phyloP scores from a whole-genome alignment of 1,284 basidiomycete species.

The Microbotryomycetes sp. region DNA sequence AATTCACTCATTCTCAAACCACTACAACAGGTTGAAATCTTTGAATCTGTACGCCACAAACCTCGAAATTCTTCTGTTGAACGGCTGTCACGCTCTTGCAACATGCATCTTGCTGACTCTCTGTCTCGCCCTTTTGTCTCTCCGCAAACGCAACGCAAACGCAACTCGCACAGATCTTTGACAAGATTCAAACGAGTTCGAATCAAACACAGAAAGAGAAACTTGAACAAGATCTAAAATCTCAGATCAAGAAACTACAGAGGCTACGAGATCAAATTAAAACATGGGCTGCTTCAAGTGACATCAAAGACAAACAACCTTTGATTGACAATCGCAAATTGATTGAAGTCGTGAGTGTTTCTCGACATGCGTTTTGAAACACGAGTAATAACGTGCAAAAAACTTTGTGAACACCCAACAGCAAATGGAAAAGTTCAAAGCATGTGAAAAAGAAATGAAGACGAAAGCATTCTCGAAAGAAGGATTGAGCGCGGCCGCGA shows the following conservation, averaged over 20 bases:
- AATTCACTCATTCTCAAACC: not conserved
- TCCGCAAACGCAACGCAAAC: not conserved
- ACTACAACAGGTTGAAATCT: conserved; percentile 59
- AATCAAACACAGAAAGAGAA: conserved; percentile 97
- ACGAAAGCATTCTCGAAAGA: conserved; percentile 99
- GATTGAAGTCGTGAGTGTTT: conserved; percentile 84
- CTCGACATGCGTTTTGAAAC: not conserved
- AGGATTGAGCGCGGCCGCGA: conserved; percentile 87
- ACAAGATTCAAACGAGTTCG: conserved; percentile 84
- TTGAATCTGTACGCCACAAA: conserved; percentile 54
- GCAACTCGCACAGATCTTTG: conserved; percentile 58
- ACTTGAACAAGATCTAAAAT: conserved; percentile 88
- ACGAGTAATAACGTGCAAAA: not conserved
- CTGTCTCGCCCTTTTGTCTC: not conserved
- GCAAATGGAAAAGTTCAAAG: conserved; percentile 99
- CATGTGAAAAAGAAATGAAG: conserved; percentile 99
- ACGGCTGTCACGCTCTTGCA: not conserved
- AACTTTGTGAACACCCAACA: conserved; percentile 43
- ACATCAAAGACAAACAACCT: conserved; percentile 97
- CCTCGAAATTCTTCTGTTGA: not conserved
- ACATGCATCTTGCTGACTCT: no score
- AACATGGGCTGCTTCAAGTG: conserved; percentile 95
- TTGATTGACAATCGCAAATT: conserved; percentile 88
- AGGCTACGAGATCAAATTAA: conserved; percentile 98
- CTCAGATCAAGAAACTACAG: conserved; percentile 98